Evolutionary conservation across 495 filamentous ascomycete species (phyloP).

Genomic region (Rhizodiscina lignyota): DNA sequence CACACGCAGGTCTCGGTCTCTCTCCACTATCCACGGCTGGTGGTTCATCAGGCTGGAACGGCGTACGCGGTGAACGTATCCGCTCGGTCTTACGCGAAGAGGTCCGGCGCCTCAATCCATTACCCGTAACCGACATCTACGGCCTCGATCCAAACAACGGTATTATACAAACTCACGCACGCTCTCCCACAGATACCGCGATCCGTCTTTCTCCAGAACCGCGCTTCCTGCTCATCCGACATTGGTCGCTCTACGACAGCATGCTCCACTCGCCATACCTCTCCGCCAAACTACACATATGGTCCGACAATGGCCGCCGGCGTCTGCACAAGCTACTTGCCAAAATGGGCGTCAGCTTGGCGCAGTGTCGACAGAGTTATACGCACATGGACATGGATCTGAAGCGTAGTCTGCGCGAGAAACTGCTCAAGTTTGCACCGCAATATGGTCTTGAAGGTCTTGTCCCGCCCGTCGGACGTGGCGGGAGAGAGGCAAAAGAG

Average conservation of each 20-base stretch:
- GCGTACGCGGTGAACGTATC: slow-evolving; percentile 67
- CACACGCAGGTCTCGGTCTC: slow-evolving; percentile 61
- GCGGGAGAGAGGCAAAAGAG: slow-evolving; percentile 45
- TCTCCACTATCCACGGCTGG: slow-evolving; percentile 31
- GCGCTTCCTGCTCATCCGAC: slow-evolving; percentile 79
- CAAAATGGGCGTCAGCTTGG: slow-evolving; percentile 93
- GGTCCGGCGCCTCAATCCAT: slow-evolving; percentile 84
- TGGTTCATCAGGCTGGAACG: slow-evolving; percentile 61
- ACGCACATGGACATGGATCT: slow-evolving; percentile 98
- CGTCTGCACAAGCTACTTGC: slow-evolving; percentile 89
- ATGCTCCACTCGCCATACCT: slow-evolving; percentile 97
- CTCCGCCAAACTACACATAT: slow-evolving; percentile 81
- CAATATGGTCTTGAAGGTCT: slow-evolving; percentile 85
- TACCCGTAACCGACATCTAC: slow-evolving; percentile 41
- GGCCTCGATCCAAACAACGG: slow-evolving; percentile 35
- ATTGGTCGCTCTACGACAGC: slow-evolving; percentile 95
- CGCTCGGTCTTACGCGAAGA: slow-evolving; percentile 78
- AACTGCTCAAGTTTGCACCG: slow-evolving; percentile 75
- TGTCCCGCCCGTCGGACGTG: slow-evolving; percentile 48
- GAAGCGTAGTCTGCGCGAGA: slow-evolving; percentile 72
- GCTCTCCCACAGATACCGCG: slow-evolving; percentile 75
- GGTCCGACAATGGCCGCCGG: slow-evolving; percentile 79
- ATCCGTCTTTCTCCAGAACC: slow-evolving; percentile 92
- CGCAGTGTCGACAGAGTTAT: slow-evolving; percentile 87
- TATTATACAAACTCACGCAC: slow-evolving; percentile 73